These are phyloP conservation scores for Suillus alpinus DNA, from an alignment of 768 basidiomycete species.

Conservation along the genomic window DNA sequence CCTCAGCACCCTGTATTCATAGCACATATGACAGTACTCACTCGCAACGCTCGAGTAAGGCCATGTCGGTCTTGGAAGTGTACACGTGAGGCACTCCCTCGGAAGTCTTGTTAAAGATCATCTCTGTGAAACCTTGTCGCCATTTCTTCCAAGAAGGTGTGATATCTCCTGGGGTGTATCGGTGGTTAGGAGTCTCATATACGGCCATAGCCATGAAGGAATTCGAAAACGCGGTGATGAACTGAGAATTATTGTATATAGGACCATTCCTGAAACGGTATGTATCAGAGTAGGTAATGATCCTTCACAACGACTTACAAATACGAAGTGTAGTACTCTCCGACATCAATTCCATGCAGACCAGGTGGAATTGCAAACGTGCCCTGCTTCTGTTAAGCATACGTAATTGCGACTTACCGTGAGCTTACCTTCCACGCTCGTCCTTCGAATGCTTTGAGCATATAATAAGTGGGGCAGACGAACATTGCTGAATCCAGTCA, in stretches of 20 bases:
- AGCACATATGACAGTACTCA: slow-evolving; percentile 14
- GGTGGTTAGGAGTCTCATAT: slow-evolving; percentile 22
- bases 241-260: slow-evolving; percentile 24
- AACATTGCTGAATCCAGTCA: slow-evolving; percentile 23
- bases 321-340: slow-evolving; percentile 38
- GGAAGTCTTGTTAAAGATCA: slow-evolving; percentile 42
- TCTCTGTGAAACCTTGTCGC: slow-evolving; percentile 30
- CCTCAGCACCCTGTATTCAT: neutral
- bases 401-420: slow-evolving; percentile 20
- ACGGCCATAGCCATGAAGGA: slow-evolving; percentile 24
- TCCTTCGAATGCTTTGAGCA: slow-evolving; percentile 19
- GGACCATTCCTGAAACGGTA: neutral
- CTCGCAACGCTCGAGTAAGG: slow-evolving; percentile 36
- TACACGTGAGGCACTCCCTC: slow-evolving; percentile 29
- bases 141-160: slow-evolving; percentile 20
- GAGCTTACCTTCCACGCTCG: slow-evolving; percentile 25
- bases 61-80: slow-evolving; percentile 25
- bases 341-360: slow-evolving; percentile 32
- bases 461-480: slow-evolving; percentile 19
- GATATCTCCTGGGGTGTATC: slow-evolving; percentile 13
- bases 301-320: slow-evolving; percentile 21
- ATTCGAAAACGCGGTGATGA: slow-evolving; percentile 27
- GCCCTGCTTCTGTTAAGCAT: slow-evolving; percentile 8
- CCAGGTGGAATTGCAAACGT: slow-evolving; percentile 30
- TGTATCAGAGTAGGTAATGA: neutral